Conservation (phyloP, 306 rosid species). For the Vigna trinervia region DNA sequence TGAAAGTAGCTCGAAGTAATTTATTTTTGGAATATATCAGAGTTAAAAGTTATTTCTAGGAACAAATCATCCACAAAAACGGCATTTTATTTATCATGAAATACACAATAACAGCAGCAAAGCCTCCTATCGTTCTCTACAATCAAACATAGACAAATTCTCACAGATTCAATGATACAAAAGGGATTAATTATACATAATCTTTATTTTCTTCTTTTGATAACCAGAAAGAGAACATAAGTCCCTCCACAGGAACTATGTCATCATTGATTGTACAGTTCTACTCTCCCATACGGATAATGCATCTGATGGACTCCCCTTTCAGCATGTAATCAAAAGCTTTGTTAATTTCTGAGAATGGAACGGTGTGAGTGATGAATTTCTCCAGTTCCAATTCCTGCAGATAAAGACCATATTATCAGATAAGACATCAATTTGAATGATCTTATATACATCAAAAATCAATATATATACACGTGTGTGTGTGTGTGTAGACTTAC, state of each 20-base stretch:
- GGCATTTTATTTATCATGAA: conserved; percentile 1
- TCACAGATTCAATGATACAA: conserved; percentile 9
- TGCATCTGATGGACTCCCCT: conserved; percentile 75
- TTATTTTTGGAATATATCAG: too few relatives aligned
- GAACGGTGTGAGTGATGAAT: conserved; percentile 71
- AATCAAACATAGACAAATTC: not conserved
- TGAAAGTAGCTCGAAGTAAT: too few relatives aligned
- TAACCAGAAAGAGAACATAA: not conserved
- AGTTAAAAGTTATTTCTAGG: not conserved
- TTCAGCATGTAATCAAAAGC: conserved; percentile 78
- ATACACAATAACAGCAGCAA: not conserved
- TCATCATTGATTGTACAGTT: not conserved
- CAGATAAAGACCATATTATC: conserved; percentile 13
- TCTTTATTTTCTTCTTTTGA: conserved; percentile 23
- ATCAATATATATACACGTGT: not conserved
- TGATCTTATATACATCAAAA: not conserved
- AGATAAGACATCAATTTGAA: not conserved
- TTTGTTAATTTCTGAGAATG: conserved; percentile 76
- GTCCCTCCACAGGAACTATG: conserved; percentile 4
- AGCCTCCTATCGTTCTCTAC: not conserved
- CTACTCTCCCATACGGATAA: conserved; percentile 61
- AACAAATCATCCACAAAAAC: conserved; percentile 10
- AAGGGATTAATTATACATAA: not conserved
- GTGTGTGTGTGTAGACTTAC: conserved; percentile 32
- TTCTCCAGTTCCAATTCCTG: conserved; percentile 83